Evolutionary conservation across 192 early-diverging fungal species (phyloP).

Genomic region (Podila horticola): DNA sequence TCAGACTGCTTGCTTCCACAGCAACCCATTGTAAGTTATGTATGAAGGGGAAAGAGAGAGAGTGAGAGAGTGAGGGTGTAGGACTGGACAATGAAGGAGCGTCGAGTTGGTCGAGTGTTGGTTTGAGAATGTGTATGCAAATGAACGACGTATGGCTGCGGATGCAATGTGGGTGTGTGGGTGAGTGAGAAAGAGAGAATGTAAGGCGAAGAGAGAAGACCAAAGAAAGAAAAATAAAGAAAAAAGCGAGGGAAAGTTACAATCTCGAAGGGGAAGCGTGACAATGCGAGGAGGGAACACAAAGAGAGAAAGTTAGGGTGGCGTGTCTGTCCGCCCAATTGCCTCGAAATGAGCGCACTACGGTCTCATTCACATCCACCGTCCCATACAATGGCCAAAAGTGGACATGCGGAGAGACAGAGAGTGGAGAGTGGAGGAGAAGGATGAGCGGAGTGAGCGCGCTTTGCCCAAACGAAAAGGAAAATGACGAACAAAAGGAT

Average conservation of each 20-base stretch:
- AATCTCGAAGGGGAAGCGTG: not conserved
- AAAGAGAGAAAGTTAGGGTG: not conserved
- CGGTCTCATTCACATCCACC: too few species aligned
- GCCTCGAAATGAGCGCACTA: too few species aligned
- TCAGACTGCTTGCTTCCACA: slow-evolving; percentile 53
- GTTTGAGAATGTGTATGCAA: not conserved
- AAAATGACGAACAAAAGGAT: too few species aligned
- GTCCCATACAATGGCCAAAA: too few species aligned
- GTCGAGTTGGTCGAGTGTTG: not conserved
- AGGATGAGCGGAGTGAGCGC: too few species aligned
- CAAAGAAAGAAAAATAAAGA: not conserved
- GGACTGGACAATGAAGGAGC: not conserved
- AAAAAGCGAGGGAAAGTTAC: not conserved
- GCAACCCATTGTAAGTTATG: slow-evolving; percentile 32
- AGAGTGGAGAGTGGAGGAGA: too few species aligned
- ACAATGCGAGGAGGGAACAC: not conserved
- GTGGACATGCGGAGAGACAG: too few species aligned
- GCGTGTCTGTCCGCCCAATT: too few species aligned
- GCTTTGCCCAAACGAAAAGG: too few species aligned
- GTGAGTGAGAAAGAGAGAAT: not conserved
- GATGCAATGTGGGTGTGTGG: not conserved
- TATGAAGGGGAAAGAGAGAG: not conserved
- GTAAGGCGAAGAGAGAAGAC: not conserved
- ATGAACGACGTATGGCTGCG: not conserved
- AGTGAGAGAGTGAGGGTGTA: not conserved